Percentiles rank a stretch among this genome's conserved stretches.
Conservation (phyloP, 139 green algal species). For the Tetraselmis striata region DNA sequence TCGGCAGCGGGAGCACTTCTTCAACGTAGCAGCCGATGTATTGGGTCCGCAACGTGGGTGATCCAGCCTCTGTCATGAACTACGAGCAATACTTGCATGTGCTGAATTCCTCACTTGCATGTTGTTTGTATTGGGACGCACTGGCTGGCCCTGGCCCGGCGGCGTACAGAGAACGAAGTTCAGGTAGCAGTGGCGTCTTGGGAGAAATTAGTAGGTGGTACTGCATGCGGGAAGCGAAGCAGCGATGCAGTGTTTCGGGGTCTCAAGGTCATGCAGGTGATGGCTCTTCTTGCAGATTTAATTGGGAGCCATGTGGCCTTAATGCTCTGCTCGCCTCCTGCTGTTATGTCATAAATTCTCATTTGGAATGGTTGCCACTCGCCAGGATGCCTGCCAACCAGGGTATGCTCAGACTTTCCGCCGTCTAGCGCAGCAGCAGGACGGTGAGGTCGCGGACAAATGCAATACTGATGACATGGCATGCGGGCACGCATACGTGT, state of each 20-base stretch:
- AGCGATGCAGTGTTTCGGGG: not conserved
- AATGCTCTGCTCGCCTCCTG: not conserved
- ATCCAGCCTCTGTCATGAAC: too few species aligned
- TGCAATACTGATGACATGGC: too few species aligned
- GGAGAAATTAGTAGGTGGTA: conserved; percentile 6
- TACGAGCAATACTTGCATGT: conserved; percentile 15
- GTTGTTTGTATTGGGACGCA: not conserved
- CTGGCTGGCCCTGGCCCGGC: too few species aligned
- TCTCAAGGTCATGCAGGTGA: not conserved
- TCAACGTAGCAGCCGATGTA: too few species aligned
- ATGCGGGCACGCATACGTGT: too few species aligned
- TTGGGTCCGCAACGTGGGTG: too few species aligned
- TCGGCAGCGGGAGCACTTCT: too few species aligned
- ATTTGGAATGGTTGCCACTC: not conserved
- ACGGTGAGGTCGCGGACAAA: too few species aligned
- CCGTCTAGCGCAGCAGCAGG: not conserved
- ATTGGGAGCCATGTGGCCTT: not conserved
- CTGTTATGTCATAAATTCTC: not conserved
- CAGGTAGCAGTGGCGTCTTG: conserved; percentile 18
- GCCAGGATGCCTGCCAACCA: not conserved
- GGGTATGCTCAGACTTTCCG: not conserved
- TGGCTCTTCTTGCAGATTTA: too few species aligned
- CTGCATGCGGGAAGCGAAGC: not conserved
- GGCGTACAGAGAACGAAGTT: conserved; percentile 15
- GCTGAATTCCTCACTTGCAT: not conserved